phyloP scores from a whole-genome alignment of 345 rosid species.

The Pugionium dolabratum region DNA sequence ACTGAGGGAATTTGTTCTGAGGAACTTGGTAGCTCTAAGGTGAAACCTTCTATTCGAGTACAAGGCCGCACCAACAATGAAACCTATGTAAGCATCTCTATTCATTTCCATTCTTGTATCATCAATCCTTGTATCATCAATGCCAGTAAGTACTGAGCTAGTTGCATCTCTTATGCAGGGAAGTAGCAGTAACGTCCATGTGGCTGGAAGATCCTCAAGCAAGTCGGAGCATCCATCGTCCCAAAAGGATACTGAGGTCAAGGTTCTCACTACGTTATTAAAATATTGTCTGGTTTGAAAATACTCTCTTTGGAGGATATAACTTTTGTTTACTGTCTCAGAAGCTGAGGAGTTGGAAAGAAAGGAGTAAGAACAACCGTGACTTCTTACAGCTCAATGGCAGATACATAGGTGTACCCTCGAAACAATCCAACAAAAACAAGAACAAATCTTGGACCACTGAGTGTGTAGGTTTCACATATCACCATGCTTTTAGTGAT shows the following conservation, averaged over 20 bases:
- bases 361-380: constrained; percentile 15
- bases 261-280: constrained; percentile 5
- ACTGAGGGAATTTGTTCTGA: background rate
- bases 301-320: background rate
- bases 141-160: too few relatives aligned
- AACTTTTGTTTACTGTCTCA: constrained; percentile 19
- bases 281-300: constrained; percentile 10
- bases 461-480: constrained; percentile 31
- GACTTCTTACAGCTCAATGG: constrained; percentile 14
- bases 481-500: background rate
- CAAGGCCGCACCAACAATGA: background rate
- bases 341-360: constrained; percentile 38
- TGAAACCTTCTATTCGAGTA: constrained; percentile 28
- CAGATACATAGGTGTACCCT: constrained; percentile 3
- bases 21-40: background rate
- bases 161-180: constrained; percentile 2
- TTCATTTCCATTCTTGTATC: too few relatives aligned
- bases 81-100: background rate
- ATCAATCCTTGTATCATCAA: too few relatives aligned
- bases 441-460: background rate
- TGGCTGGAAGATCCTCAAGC: constrained; percentile 4
- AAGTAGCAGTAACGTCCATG: constrained; percentile 33
- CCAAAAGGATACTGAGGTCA: constrained; percentile 22
- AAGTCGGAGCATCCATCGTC: background rate
- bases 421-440: constrained; percentile 4